A percentile compares a stretch with the other conserved stretches of the same genome.
phyloP scores from a whole-genome alignment of 495 filamentous ascomycete species.

The Neurospora sublineolata region DNA sequence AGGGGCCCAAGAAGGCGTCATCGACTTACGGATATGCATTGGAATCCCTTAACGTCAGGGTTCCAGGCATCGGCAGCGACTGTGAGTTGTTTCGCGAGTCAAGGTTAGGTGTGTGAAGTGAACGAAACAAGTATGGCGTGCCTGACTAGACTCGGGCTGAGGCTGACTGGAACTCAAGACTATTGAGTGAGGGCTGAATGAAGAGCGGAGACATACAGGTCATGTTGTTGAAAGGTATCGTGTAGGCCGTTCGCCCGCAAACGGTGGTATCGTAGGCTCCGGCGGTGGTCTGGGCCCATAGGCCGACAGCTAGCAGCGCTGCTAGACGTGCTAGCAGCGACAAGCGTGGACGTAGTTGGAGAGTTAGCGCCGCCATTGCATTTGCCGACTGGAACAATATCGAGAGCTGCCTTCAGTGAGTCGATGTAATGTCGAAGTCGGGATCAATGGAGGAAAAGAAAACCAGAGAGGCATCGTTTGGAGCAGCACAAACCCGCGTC shows the following conservation, averaged over 20 bases:
- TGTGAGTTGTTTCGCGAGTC: not conserved
- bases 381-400: not conserved
- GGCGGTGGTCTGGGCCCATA: constrained; percentile 7
- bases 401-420: not conserved
- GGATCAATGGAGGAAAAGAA: not conserved
- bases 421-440: not conserved
- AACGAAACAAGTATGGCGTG: not conserved
- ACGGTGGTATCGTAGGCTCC: constrained; percentile 14
- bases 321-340: not conserved
- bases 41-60: constrained; percentile 15
- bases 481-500: not conserved
- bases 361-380: not conserved
- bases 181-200: not conserved
- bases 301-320: not conserved
- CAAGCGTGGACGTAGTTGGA: not conserved
- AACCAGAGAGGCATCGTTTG: not conserved
- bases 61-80: constrained; percentile 23
- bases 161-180: not conserved
- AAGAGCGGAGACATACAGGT: constrained; percentile 12
- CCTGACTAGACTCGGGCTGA: not conserved
- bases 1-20: not conserved
- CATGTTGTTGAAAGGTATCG: constrained; percentile 10
- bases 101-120: not conserved
- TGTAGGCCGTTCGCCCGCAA: constrained; percentile 15
- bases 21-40: constrained; percentile 18